Percentiles rank a stretch among this genome's conserved stretches.
Conservation (phyloP, 2,329 filamentous ascomycete species). For the Fusarium agapanthi region DNA sequence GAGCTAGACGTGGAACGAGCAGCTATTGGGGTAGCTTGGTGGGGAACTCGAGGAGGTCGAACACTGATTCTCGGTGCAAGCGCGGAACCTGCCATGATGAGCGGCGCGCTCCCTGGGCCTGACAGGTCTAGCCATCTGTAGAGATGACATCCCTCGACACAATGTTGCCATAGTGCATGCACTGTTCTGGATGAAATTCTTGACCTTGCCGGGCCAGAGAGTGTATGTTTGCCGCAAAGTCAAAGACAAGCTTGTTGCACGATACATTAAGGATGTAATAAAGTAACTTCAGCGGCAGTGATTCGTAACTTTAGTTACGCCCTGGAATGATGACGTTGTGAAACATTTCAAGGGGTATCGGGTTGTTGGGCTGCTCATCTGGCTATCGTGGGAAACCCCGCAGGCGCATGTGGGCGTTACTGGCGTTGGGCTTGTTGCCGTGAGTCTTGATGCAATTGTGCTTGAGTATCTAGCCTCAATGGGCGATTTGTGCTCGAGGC, state of each 20-base stretch:
- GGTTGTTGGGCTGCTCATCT: not conserved
- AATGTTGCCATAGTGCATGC: not conserved
- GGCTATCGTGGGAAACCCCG: not conserved
- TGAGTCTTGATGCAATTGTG: constrained; percentile 6
- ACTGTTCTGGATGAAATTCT: not conserved
- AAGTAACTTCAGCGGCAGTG: constrained; percentile 7
- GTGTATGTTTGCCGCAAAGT: not conserved
- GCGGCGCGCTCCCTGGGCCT: constrained; percentile 57
- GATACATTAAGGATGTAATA: not conserved
- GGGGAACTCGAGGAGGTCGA: constrained; percentile 70
- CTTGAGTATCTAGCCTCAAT: constrained; percentile 19
- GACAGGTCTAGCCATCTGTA: constrained; percentile 49
- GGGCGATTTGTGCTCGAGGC: not conserved
- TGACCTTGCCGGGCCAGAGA: not conserved
- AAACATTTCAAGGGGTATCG: constrained; percentile 2
- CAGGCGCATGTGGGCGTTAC: not conserved
- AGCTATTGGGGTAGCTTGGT: constrained; percentile 84
- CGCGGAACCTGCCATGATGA: constrained; percentile 57
- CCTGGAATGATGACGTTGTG: constrained; percentile 14
- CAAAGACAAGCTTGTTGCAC: not conserved
- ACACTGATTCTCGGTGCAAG: constrained; percentile 55
- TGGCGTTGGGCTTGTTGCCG: not conserved
- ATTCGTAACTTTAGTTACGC: not conserved
- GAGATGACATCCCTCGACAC: constrained; percentile 15
- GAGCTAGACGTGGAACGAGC: constrained; percentile 91